Evolutionary conservation across 2,329 filamentous ascomycete species (phyloP), one percentile per base, ranked within the genome.

Genomic region (Microsporum ferrugineum): DNA sequence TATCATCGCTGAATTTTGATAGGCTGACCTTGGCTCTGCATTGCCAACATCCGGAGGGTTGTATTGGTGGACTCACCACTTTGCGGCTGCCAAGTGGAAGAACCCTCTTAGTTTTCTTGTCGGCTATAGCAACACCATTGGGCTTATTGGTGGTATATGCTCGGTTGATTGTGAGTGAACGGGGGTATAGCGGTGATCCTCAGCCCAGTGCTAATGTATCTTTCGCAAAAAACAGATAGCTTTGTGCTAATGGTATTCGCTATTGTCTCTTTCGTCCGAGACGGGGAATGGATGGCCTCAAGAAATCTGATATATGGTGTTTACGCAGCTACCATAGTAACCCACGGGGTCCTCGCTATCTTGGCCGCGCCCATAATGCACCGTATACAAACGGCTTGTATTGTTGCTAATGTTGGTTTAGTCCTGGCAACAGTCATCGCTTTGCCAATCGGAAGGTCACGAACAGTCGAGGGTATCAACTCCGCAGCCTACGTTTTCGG

Each of bases 51-150:
- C 76, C 38, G 82, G 83, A 7, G 82, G 82, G 0, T 71, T 85
- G 1, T 84, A 84, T 67, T 84, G 76, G 71, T 79, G 80, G 80
- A 83, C 82, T 5, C 82, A 84, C 65, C 82, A 82, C 69, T 84
- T 83, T 68, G 78, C 80, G 8, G 78, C 77, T 2, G 78, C 79
- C 1, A 78, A 78, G 45, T 81, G 75, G 63, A 77, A 80, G 63
- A 84, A 84, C 67, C 78, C 81, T 2, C 69, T 85, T n/a, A 81
- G 78, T 64, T 84, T 84, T 66, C 69, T 84, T 38, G 82, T 84
- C 17, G 82, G 82, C 33, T 84, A 84, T 65, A 83, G 80, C 68
- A 84, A 85, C 66, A 84, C 80, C 1, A 73, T 85, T 17, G 83
- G 82, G 5, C 69, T 84, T 6, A 76, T 85, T n/a, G 83, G 82